Evolutionary conservation across 1,284 basidiomycete genomes (phyloP), one percentile per base, ranked within the genome.

Genomic region (Sporisorium graminicola): DNA sequence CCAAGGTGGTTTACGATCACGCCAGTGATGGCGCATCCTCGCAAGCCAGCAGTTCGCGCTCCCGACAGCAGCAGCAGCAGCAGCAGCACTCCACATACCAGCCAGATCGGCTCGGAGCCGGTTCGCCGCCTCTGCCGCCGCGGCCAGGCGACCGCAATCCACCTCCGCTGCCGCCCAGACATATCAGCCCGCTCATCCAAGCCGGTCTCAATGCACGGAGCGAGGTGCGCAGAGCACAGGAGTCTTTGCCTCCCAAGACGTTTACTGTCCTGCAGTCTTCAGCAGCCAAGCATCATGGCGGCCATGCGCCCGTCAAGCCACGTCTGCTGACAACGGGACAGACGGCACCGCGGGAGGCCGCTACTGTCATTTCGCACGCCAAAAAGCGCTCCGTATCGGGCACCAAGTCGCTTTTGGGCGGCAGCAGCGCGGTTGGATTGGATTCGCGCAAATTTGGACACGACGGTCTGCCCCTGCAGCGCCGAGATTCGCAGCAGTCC

Each of bases 111-210:
- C 67, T 77, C 14, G 68, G 65, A 20, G 71, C 71, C 51, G 26
- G 35, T 9, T 77, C 67, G 9, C 80, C 77, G 10, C 71, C 80
- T 12, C 65, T 74, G 9, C 80, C 78, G 55, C 79, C 65, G 20
- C 72, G 79, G 2, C 78, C 73, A 1, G 50, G 58, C 27, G 67
- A 74, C 27, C 59, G 64, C 54, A 51, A 74, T 33, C 82, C 83
- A 0, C 81, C 82, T 1, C 82, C 82, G 6, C 71, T 82, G 43
- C 83, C 84, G 18, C 80, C 81, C 3, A 65, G 82, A 24, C 80
- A 80, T 58, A 80, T 83, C 42, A 78, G 72, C 47, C 84, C 84
- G 43, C 80, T 85, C 56, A 85, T 85, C 59, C 84, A 85, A 58
- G 84, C 84, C 13, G 78, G 82, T 58, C 74, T 85, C 44, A 78